Base-by-base conservation (phyloP, 2,329 filamentous ascomycete genomes). In the Epicoccum sorghinum region DNA sequence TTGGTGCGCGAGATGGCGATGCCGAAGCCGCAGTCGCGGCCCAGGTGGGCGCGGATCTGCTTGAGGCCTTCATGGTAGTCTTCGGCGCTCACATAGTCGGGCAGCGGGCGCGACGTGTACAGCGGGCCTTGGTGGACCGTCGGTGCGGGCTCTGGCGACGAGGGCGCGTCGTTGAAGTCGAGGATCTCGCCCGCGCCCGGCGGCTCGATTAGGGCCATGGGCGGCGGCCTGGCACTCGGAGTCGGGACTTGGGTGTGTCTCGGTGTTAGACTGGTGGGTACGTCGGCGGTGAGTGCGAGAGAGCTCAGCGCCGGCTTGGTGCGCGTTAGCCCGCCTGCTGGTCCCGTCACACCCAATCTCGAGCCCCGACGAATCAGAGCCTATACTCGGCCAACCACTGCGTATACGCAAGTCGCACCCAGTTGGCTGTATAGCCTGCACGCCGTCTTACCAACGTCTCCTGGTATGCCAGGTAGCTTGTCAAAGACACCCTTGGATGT, bases 21-120 rank as follows among this genome's bases (percentile, higher is more conserved):
- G 32, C 56, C 56, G 32, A 56, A 55, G 36, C 56, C 56, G 32
- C 56, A 58, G 40, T 55, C 56, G 13, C 56, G 56, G 2, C 56
- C 56, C 25, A 59, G 52, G 14, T 55, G 52, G 32, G 56, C 52
- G 45, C 56, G 47, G 14, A 56, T 50, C 42, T 59, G 47, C 45
- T 59, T 56, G 35, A 59, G 56, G n/a, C 52, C 56, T 22, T 59
- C 52, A 49, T 59, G 52, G 42, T 59, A 58, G 47, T 58, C 56
- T 30, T 52, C 53, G 30, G 52, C 52, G 7, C 41, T 47, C 25
- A 59, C 56, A 22, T 50, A 59, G 7, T 51, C 52, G 14, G 52
- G 52, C 12, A 58, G 56, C 32, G 51, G 40, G 14, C 43, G 39
- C 36, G 51, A 58, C 5, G 47, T 47, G 35, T 52, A 58, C 22